phyloP scores from a whole-genome alignment of 306 rosid species.

The Quercus agrifolia region DNA sequence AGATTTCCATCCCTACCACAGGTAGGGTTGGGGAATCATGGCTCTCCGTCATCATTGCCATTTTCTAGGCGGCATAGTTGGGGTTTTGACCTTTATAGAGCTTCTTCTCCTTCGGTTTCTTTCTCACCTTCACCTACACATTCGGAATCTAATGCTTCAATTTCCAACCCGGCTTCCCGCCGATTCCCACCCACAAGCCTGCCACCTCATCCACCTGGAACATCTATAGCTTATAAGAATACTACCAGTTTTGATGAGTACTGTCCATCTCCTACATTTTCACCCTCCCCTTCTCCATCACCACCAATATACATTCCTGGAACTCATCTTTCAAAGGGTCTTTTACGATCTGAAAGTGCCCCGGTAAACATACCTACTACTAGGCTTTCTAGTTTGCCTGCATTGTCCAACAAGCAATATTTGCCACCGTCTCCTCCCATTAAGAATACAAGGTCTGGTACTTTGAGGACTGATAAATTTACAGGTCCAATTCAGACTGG shows the following conservation, averaged over 20 bases:
- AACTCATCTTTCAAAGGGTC: constrained; percentile 41
- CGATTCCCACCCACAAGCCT: constrained; percentile 53
- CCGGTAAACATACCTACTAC: constrained; percentile 51
- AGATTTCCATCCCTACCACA: constrained; percentile 58
- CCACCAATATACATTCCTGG: constrained; percentile 55
- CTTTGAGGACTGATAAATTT: constrained; percentile 40
- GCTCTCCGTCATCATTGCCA: constrained; percentile 48
- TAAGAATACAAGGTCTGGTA: constrained; percentile 29
- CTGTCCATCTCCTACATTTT: constrained; percentile 51
- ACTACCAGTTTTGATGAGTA: constrained; percentile 53
- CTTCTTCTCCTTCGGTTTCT: constrained; percentile 49
- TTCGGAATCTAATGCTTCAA: constrained; percentile 52
- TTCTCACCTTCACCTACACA: constrained; percentile 67
- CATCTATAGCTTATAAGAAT: constrained; percentile 44
- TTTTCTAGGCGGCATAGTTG: constrained; percentile 61
- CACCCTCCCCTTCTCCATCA: constrained; percentile 54
- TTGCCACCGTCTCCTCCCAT: constrained; percentile 64
- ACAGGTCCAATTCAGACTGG: constrained; percentile 37
- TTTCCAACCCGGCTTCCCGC: constrained; percentile 39
- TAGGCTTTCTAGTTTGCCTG: constrained; percentile 42
- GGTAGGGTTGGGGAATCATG: constrained; percentile 44
- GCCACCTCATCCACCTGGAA: constrained; percentile 70
- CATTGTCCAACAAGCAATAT: constrained; percentile 36
- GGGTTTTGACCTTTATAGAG: constrained; percentile 58
- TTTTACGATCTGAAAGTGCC: constrained; percentile 78